A percentile compares a stretch with the other conserved stretches of the same genome.
Evolutionary conservation across 2,329 filamentous ascomycete species (phyloP).

Genomic region (Phialophora verrucosa): DNA sequence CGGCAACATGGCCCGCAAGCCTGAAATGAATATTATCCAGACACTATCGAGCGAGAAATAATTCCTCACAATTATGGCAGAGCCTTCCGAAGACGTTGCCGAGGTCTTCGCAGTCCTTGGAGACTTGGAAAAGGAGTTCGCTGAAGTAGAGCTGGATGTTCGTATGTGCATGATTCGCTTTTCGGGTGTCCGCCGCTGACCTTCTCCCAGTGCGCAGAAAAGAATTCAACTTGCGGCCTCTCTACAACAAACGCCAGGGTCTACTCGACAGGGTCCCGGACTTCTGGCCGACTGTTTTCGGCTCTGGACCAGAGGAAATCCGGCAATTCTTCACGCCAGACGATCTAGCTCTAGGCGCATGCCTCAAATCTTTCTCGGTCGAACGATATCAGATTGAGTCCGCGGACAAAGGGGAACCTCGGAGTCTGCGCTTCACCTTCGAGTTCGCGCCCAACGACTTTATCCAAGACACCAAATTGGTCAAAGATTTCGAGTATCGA

Average conservation of each 20-base stretch:
- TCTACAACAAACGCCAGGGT: constrained; percentile 77
- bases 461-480: constrained; percentile 77
- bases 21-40: not conserved
- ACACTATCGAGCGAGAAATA: not conserved
- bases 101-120: constrained; percentile 64
- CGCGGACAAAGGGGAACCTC: constrained; percentile 72
- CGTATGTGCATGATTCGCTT: constrained; percentile 59
- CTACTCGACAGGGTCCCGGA: constrained; percentile 75
- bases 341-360: constrained; percentile 75
- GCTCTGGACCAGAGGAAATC: constrained; percentile 82
- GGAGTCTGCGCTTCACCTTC: constrained; percentile 77
- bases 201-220: constrained; percentile 35
- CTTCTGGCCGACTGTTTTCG: constrained; percentile 95
- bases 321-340: constrained; percentile 85
- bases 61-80: constrained; percentile 17
- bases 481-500: constrained; percentile 88
- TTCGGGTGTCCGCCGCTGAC: not conserved
- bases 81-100: constrained; percentile 40
- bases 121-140: constrained; percentile 81
- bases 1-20: not conserved
- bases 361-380: constrained; percentile 72
- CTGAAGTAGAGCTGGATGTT: constrained; percentile 80
- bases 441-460: constrained; percentile 81
- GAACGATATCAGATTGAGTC: constrained; percentile 76
- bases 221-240: constrained; percentile 49